These are phyloP conservation scores for Sodiomyces alkalinus DNA, from an alignment of 2,329 filamentous ascomycete genomes.

Conservation along the genomic window DNA sequence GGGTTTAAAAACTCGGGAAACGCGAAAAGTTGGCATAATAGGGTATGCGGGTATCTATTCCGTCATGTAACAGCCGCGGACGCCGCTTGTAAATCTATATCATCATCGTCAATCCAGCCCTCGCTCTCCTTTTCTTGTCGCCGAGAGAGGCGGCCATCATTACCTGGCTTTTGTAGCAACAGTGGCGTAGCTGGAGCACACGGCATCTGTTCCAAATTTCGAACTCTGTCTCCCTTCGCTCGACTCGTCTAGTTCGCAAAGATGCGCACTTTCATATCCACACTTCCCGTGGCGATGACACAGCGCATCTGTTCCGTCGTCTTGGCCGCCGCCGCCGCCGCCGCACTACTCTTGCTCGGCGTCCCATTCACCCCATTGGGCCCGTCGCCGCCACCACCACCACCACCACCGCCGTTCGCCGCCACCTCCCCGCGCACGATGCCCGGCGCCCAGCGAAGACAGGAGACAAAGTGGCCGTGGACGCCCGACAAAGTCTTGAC, in stretches of 20 bases:
- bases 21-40: background rate
- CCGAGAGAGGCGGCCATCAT: too few relatives aligned
- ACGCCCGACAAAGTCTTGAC: constrained; percentile 67
- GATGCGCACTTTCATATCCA: constrained; percentile 65
- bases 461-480: constrained; percentile 75
- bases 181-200: too few relatives aligned
- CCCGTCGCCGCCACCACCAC: constrained; percentile 23
- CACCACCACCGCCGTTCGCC: constrained; percentile 17
- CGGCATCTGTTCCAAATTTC: too few relatives aligned
- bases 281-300: constrained; percentile 75
- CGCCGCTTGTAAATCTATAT: constrained; percentile 7
- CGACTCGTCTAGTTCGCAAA: constrained; percentile 43
- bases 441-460: constrained; percentile 74
- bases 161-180: too few relatives aligned
- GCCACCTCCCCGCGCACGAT: constrained; percentile 43
- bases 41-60: constrained; percentile 8
- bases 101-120: constrained; percentile 2
- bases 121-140: too few relatives aligned
- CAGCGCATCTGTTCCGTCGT: constrained; percentile 50
- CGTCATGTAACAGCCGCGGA: constrained; percentile 7
- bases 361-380: constrained; percentile 24
- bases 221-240: background rate
- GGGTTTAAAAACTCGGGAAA: too few relatives aligned
- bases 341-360: constrained; percentile 29
- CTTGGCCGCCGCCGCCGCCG: constrained; percentile 22